A percentile compares a stretch with the other conserved stretches of the same genome.
These are phyloP conservation scores for Biscogniauxia mediterranea DNA, from an alignment of 2,329 filamentous ascomycete species.

Conservation along the genomic window DNA sequence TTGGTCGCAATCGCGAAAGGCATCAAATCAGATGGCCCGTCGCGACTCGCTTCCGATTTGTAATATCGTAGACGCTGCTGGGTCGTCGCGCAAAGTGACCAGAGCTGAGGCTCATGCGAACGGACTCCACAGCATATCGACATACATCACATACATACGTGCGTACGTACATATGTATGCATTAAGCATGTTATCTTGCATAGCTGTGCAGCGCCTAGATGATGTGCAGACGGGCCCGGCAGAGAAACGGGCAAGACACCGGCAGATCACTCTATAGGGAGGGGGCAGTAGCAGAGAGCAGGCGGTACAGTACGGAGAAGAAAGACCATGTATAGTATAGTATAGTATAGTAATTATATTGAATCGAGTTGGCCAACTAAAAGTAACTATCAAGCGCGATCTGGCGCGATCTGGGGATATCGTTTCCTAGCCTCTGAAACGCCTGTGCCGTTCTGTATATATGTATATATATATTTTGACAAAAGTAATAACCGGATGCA, in stretches of 20 bases:
- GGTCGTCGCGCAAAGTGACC: not conserved
- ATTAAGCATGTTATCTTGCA: not conserved
- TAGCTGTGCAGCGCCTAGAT: not conserved
- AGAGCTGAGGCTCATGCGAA: not conserved
- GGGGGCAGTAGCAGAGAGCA: not conserved
- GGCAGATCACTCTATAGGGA: not conserved
- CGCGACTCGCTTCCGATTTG: too few species aligned
- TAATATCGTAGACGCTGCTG: too few species aligned
- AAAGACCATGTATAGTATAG: not conserved
- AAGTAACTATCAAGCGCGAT: slow-evolving; percentile 3
- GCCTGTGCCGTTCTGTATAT: not conserved
- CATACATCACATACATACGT: not conserved
- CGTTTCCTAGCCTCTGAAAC: slow-evolving; percentile 2
- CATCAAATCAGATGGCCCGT: too few species aligned
- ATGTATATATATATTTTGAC: not conserved
- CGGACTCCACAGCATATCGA: not conserved
- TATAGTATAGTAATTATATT: not conserved
- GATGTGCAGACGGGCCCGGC: not conserved
- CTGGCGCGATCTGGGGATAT: slow-evolving; percentile 3
- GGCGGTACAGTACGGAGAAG: not conserved
- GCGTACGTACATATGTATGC: not conserved
- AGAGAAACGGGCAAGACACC: not conserved
- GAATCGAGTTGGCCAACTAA: not conserved
- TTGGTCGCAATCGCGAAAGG: too few species aligned
- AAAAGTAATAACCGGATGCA: slow-evolving; percentile 1